phyloP scores from a whole-genome alignment of 176 grass and related monocot species.

The Oryza brachyantha region DNA sequence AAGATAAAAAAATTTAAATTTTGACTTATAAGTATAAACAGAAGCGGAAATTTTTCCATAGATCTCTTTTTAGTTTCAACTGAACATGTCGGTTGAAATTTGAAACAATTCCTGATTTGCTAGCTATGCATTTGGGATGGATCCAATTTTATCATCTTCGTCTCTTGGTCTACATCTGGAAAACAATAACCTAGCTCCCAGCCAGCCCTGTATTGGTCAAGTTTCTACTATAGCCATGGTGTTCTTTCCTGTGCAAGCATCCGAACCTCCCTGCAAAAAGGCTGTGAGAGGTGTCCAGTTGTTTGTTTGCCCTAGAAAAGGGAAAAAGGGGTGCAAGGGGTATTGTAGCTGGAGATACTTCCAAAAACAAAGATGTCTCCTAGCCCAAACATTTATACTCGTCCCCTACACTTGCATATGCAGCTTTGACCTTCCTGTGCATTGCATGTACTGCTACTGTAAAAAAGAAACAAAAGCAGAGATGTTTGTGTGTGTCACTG shows the following conservation, averaged over 20 bases:
- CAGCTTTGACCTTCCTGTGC: constrained; percentile 10
- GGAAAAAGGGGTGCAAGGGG: not conserved
- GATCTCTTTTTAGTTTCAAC: not conserved
- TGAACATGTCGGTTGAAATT: not conserved
- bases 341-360: constrained; percentile 19
- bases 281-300: constrained; percentile 16
- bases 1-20: too few relatives aligned
- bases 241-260: constrained; percentile 29
- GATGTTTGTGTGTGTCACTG: not conserved
- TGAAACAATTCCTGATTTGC: not conserved
- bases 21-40: not conserved
- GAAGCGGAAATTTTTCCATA: not conserved
- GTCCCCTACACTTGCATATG: not conserved
- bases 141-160: not conserved
- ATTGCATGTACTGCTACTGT: constrained; percentile 7
- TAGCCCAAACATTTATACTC: not conserved
- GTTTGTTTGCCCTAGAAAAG: constrained; percentile 40
- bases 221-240: not conserved
- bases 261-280: constrained; percentile 5
- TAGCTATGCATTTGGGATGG: not conserved
- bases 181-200: not conserved
- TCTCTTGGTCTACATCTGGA: not conserved
- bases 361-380: constrained; percentile 15
- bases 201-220: not conserved
- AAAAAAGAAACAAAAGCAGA: not conserved